Evolutionary conservation across 805 yeast species (phyloP), one percentile per base, ranked within the genome.

Genomic region (Schizosaccharomyces lindneri): DNA sequence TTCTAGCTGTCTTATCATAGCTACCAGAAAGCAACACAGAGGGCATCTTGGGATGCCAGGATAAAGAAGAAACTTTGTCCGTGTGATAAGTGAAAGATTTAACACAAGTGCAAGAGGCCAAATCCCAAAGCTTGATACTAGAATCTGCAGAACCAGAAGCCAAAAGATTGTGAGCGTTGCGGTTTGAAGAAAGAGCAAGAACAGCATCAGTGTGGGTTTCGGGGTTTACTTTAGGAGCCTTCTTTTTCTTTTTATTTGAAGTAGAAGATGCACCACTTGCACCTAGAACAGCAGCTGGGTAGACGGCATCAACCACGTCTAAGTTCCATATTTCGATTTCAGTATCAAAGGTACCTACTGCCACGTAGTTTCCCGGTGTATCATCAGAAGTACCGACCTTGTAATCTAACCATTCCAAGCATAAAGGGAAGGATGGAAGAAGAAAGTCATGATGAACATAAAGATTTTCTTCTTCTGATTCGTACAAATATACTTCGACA

Each of bases 291-390:
- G 85, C 78, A 69, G 89, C 95, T 15, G 98, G 98, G 78, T 86
- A 90, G 32, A 95, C 90, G 68, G 87, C 87, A 67, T 93, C 97
- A 43, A 90, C 76, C 65, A 84, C 82, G 71, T 93, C 98, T 68
- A 93, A 75, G 72, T 93, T 88, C 97, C 97, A 93, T 64, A 93
- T 79, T 73, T 93, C 98, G 72, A 93, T 90, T 69, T 85, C 94
- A 51, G 98, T 98, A 67, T 90, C 97, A 70, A 93, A 90, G 1
- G 97, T 86, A 70, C 97, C 97, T 65, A 93, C 76, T 15, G 98
- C 98, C 1, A 95, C 97, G 72, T 87, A 88, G 72, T 88, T 93
- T 11, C 95, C 96, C 39, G 81, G 73, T 64, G 80, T 78, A 41
- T 72, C 72, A 55, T 74, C 74, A 15, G 76, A 79, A 6, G 68